Evolutionary conservation across 2,329 filamentous ascomycete species (phyloP).

Genomic region (Cercospora nicotianae): DNA sequence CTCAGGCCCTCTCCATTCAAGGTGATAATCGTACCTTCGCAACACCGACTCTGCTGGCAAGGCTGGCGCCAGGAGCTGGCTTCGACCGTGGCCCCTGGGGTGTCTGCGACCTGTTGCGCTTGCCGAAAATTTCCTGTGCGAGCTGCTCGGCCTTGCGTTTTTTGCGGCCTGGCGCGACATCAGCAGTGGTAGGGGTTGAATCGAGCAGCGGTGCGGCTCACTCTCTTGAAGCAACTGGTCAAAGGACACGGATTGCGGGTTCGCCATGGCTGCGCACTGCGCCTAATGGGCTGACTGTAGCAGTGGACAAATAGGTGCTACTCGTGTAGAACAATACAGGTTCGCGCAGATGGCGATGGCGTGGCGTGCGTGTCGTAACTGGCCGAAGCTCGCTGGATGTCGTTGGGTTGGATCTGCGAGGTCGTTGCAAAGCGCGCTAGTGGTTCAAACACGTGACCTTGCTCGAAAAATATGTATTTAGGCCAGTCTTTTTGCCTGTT

Average conservation of each 20-base stretch:
- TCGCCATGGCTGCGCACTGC: conserved; percentile 18
- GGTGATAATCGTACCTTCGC: conserved; percentile 58
- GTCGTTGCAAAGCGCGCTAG: neutral
- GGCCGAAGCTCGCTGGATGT: neutral
- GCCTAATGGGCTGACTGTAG: conserved; percentile 1
- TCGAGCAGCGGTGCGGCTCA: conserved; percentile 9
- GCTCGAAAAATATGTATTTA: neutral
- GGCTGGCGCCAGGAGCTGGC: conserved; percentile 52
- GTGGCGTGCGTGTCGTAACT: neutral
- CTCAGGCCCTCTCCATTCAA: neutral
- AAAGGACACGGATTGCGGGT: conserved; percentile 21
- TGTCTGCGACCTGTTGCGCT: conserved; percentile 58
- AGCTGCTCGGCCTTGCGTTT: conserved; percentile 44
- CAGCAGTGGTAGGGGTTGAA: neutral
- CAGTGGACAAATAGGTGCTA: neutral
- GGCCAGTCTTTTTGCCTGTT: neutral
- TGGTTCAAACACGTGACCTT: neutral
- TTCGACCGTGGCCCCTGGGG: conserved; percentile 47
- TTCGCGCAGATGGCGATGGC: neutral
- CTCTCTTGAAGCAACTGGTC: conserved; percentile 29
- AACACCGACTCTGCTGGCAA: conserved; percentile 71
- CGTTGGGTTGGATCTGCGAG: neutral
- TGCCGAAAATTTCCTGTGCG: conserved; percentile 71
- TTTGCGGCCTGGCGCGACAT: conserved; percentile 20
- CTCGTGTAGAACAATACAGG: conserved; percentile 4